Evolutionary conservation across 345 rosid species (phyloP), one percentile per base, ranked within the genome.

Genomic region (Lepidium sativum): DNA sequence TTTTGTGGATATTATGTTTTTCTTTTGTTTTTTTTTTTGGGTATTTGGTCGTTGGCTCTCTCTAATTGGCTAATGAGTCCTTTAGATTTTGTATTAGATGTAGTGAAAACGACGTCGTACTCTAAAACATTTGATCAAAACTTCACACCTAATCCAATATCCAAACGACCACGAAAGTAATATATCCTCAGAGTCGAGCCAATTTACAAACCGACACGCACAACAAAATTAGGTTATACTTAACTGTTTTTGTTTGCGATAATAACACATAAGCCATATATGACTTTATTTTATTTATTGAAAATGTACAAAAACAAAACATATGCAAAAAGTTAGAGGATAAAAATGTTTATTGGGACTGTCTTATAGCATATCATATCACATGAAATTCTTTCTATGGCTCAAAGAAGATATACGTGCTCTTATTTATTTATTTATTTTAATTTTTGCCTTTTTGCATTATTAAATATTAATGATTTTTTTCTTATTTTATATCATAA

Each of bases 141-240:
- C 55, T 66, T 54, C 54, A 66, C 35, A 66, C 70, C 70, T 66
- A 54, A 65, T 66, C 21, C 35, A 33, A 21, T 21, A 54, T 66
- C 60, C 60, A 65, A 52, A 65, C 9, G 54, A 54, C 20, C 33
- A 54, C 53, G 18, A 44, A 33, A 45, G 10, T 61, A 32, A 34
- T 13, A 34, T 13, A 44, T 45, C 20, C 13, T 32, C 17, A 17
- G 53, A n/a, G 21, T 20, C 12, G 29, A 37, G 61, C 21, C 66
- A 45, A 32, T 60, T 32, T 29, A 60, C 65, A 17, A 16, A 44
- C 44, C 54, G 31, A 60, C 66, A 60, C n/a, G n/a, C 54, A 60
- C 41, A 11, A 6, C 25, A 23, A 27, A 31, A 41, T 61, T 12
- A 45, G 6, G 20, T 61, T 33, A 32, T 6, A 16, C 34, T 50